phyloP scores from a whole-genome alignment of 768 basidiomycete genomes.

The Tricholoma sp. region DNA sequence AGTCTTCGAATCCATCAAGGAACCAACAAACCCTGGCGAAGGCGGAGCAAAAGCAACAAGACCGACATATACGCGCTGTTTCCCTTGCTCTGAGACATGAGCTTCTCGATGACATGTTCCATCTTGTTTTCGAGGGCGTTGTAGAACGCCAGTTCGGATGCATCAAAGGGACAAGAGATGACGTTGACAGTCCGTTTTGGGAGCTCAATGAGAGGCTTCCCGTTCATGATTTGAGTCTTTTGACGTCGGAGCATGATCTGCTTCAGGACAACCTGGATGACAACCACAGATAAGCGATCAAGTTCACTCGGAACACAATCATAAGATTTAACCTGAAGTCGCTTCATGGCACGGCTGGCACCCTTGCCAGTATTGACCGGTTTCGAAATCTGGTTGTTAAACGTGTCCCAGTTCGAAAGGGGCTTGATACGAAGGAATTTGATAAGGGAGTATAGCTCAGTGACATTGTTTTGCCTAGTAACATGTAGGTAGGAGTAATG shows the following conservation, averaged over 20 bases:
- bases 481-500: constrained; percentile 25
- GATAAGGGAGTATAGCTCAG: constrained; percentile 85
- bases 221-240: constrained; percentile 69
- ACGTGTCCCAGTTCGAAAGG: constrained; percentile 71
- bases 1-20: background rate
- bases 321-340: constrained; percentile 56
- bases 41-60: constrained; percentile 65
- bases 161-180: constrained; percentile 72
- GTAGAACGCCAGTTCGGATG: constrained; percentile 79
- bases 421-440: constrained; percentile 85
- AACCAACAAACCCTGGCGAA: constrained; percentile 73
- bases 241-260: constrained; percentile 86
- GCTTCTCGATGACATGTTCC: constrained; percentile 59
- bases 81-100: constrained; percentile 47
- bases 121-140: constrained; percentile 62
- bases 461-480: constrained; percentile 79
- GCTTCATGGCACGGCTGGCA: constrained; percentile 69
- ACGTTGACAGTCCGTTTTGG: constrained; percentile 70
- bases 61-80: constrained; percentile 67
- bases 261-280: constrained; percentile 64
- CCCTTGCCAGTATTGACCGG: constrained; percentile 68
- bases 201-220: constrained; percentile 76
- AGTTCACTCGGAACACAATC: background rate
- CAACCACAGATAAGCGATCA: background rate
- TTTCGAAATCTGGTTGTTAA: constrained; percentile 72